Base-by-base conservation (phyloP, 352 stramenopile genomes). In the Phytopythium kandeliae region DNA sequence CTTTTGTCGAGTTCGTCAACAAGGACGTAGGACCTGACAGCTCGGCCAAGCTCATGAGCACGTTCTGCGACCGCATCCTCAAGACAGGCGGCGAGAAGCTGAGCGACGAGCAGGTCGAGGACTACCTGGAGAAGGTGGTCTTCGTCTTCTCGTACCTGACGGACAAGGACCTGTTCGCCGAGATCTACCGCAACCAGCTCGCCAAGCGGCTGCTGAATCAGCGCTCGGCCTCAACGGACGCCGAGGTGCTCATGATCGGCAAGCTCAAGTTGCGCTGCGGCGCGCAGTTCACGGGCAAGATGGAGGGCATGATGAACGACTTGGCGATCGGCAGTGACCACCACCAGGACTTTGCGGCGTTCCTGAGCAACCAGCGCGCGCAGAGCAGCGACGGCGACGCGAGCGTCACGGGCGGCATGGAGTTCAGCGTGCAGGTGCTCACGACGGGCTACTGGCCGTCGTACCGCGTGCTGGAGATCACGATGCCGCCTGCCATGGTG, bases 251-350 rank as follows among this genome's bases (percentile, higher is more conserved):
- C 21, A 99, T 99, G 96, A 99, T 99, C 66, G 90, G 91, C 49
- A 99, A 99, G 74, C 79, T 99, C 22, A 99, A 99, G 78, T 77
- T 99, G 46, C 86, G 97, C 43, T 99, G 97, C 63, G 97, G 97
- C 62, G 96, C 96, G 12, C 97, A 99, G 71, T 99, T 99, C 65
- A 99, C 97, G 25, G 96, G 92, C 31, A 96, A 97, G 74, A 99
- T 99, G 97, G 97, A 99, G 72, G 97, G 97, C 59, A 99, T 99
- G 97, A 89, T 99, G 68, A 98, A 97, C 66, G 97, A 99, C 65
- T 62, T 99, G 57, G 87, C 94, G 17, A 98, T 99, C 38, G 96
- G 96, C 36, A 96, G 76, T 54, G 96, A 99, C 49, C 95, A 99
- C 66, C 94, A 98, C 58, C 84, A 92, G 42, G 93, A 98, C 55